A percentile compares a stretch with the other conserved stretches of the same genome.
Conservation (phyloP, 371 early-diverging fungal species). For the Mucor mucedo region DNA sequence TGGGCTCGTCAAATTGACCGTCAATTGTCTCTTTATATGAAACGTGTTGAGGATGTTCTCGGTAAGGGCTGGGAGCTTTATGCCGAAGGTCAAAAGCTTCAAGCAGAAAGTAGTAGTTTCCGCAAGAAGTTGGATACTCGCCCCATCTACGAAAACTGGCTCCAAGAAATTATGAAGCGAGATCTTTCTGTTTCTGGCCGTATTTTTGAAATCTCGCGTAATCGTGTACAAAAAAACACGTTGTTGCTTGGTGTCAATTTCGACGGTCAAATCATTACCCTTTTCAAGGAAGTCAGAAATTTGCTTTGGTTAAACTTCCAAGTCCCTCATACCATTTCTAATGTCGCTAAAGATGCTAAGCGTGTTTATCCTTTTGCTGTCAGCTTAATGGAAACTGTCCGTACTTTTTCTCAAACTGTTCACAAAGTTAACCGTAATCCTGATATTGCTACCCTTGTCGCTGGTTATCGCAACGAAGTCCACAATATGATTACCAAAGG, state of each 20-base stretch:
- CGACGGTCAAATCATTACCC: constrained; percentile 90
- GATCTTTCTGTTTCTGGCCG: constrained; percentile 90
- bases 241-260: constrained; percentile 92
- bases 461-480: constrained; percentile 90
- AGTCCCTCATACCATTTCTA: constrained; percentile 92
- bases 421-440: constrained; percentile 79
- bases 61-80: constrained; percentile 98
- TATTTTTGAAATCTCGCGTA: constrained; percentile 89
- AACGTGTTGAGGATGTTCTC: constrained; percentile 95
- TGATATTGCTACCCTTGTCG: constrained; percentile 81
- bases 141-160: constrained; percentile 92
- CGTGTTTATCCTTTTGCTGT: constrained; percentile 98
- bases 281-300: constrained; percentile 98
- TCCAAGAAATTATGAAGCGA: constrained; percentile 82
- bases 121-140: constrained; percentile 91
- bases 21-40: constrained; percentile 95
- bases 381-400: constrained; percentile 91
- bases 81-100: constrained; percentile 94
- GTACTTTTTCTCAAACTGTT: constrained; percentile 91
- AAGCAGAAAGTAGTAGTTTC: constrained; percentile 90
- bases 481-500: constrained; percentile 91
- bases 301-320: constrained; percentile 91
- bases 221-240: constrained; percentile 77
- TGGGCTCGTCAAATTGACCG: constrained; percentile 99
- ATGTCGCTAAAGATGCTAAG: constrained; percentile 95